Conservation (phyloP, 805 yeast genomes). For the Lachancea meyersii region DNA sequence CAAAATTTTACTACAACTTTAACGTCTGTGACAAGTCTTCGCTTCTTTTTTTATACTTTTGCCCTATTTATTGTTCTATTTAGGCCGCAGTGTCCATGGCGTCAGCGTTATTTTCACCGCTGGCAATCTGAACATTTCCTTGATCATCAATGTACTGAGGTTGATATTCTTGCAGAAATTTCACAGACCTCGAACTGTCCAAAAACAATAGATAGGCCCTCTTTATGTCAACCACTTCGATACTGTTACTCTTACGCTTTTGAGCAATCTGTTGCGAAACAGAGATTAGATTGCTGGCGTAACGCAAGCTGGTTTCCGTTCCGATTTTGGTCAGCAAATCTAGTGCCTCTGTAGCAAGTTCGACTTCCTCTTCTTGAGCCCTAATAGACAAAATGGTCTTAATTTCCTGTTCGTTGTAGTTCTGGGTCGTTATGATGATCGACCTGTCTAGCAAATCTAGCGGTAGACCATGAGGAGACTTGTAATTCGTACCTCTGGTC, state of each 20-base stretch:
- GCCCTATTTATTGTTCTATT: background rate
- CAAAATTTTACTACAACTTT: background rate
- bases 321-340: conserved; percentile 87
- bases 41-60: background rate
- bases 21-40: background rate
- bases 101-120: conserved; percentile 29
- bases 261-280: conserved; percentile 83
- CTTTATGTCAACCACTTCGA: conserved; percentile 78
- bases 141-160: conserved; percentile 70
- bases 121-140: conserved; percentile 61
- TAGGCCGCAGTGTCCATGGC: conserved; percentile 33
- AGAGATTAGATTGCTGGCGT: conserved; percentile 84
- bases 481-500: conserved; percentile 88
- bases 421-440: conserved; percentile 80
- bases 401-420: conserved; percentile 77
- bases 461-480: conserved; percentile 97
- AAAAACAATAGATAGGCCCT: conserved; percentile 80
- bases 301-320: conserved; percentile 82
- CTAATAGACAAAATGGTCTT: conserved; percentile 81
- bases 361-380: conserved; percentile 91
- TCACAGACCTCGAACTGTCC: conserved; percentile 85
- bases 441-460: conserved; percentile 90
- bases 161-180: conserved; percentile 66
- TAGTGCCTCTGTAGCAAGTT: conserved; percentile 72
- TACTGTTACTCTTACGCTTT: conserved; percentile 62